Evolutionary conservation across 108 stramenopile genomes (phyloP).

Genomic region (Pseudonitzschia pungens): DNA sequence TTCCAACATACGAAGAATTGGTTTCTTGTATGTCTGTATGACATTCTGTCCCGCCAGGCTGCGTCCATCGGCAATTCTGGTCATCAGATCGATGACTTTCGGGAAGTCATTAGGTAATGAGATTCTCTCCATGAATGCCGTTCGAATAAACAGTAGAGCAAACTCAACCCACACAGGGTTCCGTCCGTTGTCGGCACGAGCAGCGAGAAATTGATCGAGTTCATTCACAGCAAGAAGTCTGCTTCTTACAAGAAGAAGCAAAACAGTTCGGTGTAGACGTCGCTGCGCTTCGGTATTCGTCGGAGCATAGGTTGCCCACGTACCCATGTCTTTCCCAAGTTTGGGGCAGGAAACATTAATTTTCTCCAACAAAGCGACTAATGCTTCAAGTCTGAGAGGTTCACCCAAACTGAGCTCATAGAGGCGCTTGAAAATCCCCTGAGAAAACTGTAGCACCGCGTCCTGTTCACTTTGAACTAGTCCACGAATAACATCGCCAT

Average conservation of each 20-base stretch:
- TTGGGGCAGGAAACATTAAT: conserved; percentile 82
- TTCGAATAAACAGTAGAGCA: conserved; percentile 83
- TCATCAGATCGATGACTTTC: conserved; percentile 82
- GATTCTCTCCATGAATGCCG: conserved; percentile 82
- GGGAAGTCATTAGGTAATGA: conserved; percentile 76
- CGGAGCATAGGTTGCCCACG: conserved; percentile 92
- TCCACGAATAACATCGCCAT: conserved; percentile 45
- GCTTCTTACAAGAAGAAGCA: conserved; percentile 87
- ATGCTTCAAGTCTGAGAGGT: conserved; percentile 84
- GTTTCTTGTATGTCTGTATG: conserved; percentile 69
- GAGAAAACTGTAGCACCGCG: conserved; percentile 86
- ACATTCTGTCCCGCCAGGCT: conserved; percentile 69
- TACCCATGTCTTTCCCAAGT: conserved; percentile 84
- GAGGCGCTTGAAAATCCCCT: conserved; percentile 95
- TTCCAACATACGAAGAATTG: conserved; percentile 76
- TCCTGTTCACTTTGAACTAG: conserved; percentile 79
- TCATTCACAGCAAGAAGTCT: conserved; percentile 75
- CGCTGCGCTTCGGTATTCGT: conserved; percentile 83
- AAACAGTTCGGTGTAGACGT: conserved; percentile 87
- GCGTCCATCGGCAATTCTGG: conserved; percentile 74
- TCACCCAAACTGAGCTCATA: conserved; percentile 89
- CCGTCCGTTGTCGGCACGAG: conserved; percentile 78
- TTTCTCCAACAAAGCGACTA: conserved; percentile 86
- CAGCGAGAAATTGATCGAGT: conserved; percentile 86
- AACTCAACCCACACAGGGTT: conserved; percentile 91